Evolutionary conservation across 2,329 filamentous ascomycete species (phyloP).

Genomic region (Venturia effusa): DNA sequence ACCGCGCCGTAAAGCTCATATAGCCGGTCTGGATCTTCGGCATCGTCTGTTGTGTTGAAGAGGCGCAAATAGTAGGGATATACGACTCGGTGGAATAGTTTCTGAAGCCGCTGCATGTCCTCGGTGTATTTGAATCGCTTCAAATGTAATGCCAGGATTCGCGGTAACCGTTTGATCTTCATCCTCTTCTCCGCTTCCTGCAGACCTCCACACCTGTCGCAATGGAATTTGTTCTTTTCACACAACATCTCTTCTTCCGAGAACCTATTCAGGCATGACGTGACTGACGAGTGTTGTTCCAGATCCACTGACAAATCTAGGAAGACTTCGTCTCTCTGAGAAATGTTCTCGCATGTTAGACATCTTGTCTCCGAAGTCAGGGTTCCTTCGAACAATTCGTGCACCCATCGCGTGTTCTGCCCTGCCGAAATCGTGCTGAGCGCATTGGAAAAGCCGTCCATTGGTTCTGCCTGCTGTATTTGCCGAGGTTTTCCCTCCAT

Average conservation of each 20-base stretch:
- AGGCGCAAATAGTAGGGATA: slow-evolving; percentile 94
- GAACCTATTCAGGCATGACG: slow-evolving; percentile 88
- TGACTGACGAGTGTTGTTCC: slow-evolving; percentile 91
- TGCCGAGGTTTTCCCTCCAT: slow-evolving; percentile 32
- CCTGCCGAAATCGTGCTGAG: background rate
- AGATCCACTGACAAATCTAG: slow-evolving; percentile 92
- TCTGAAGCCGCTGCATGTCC: slow-evolving; percentile 84
- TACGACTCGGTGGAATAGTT: slow-evolving; percentile 91
- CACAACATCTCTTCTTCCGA: slow-evolving; percentile 98
- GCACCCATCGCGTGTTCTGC: slow-evolving; percentile 62
- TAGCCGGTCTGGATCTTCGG: slow-evolving; percentile 81
- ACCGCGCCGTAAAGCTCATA: slow-evolving; percentile 97
- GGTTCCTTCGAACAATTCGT: slow-evolving; percentile 91
- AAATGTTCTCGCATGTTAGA: slow-evolving; percentile 89
- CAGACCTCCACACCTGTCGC: slow-evolving; percentile 89
- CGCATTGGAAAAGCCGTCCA: slow-evolving; percentile 16
- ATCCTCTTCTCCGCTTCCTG: slow-evolving; percentile 98
- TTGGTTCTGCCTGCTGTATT: slow-evolving; percentile 15
- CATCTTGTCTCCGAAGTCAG: slow-evolving; percentile 95
- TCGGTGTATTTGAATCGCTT: slow-evolving; percentile 99
- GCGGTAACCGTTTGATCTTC: slow-evolving; percentile 94
- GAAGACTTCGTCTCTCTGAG: slow-evolving; percentile 90
- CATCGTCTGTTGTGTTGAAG: slow-evolving; percentile 95
- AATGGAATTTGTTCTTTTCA: slow-evolving; percentile 97
- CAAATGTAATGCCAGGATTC: slow-evolving; percentile 81